A percentile compares a stretch with the other conserved stretches of the same genome.
phyloP scores from a whole-genome alignment of 2,329 filamentous ascomycete species.

The Colletotrichum phormii region DNA sequence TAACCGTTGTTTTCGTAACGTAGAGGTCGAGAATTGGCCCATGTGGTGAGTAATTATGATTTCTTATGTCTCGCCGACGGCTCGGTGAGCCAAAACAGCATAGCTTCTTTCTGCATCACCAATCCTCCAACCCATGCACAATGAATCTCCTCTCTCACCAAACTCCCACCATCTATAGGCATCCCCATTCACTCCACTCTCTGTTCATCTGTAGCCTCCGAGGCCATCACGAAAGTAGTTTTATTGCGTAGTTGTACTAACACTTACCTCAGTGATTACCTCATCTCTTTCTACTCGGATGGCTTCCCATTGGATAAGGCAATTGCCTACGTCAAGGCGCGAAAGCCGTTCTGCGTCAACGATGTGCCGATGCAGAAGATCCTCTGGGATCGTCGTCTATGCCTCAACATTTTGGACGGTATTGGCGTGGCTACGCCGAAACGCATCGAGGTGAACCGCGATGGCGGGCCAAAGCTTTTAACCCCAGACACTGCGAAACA shows the following conservation, averaged over 20 bases:
- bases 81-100: conserved; percentile 51
- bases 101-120: conserved; percentile 42
- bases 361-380: conserved; percentile 98
- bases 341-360: conserved; percentile 97
- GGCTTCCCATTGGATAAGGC: conserved; percentile 97
- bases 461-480: conserved; percentile 85
- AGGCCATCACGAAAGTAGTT: background rate
- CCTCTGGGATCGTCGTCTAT: conserved; percentile 93
- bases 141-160: background rate
- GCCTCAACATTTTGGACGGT: conserved; percentile 86
- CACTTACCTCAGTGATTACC: conserved; percentile 73
- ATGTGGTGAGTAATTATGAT: conserved; percentile 70
- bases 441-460: conserved; percentile 89
- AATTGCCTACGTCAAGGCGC: conserved; percentile 91
- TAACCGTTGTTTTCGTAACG: conserved; percentile 5
- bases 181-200: background rate
- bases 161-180: background rate
- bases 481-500: conserved; percentile 84
- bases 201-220: background rate
- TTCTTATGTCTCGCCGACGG: conserved; percentile 8
- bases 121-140: background rate
- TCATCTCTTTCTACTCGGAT: conserved; percentile 98
- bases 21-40: conserved; percentile 93
- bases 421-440: conserved; percentile 91
- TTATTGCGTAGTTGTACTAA: conserved; percentile 22